Base-by-base conservation (phyloP, 306 rosid genomes). In the Lablab purpureus region DNA sequence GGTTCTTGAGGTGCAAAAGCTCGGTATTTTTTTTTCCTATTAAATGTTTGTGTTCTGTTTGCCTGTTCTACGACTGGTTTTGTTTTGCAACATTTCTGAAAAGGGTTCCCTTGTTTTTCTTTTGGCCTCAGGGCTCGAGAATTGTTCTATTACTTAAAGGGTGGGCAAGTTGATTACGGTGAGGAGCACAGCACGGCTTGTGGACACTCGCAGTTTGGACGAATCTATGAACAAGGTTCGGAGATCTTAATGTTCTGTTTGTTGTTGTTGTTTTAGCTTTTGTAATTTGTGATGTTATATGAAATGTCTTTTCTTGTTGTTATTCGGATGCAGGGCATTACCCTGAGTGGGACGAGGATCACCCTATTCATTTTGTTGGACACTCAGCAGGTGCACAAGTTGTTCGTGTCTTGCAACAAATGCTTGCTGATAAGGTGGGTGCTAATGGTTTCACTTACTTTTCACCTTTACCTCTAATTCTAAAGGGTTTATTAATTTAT, bases 381-480 rank as follows among this genome's bases (percentile, higher is more conserved):
- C 98, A 93, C 78, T 96, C 99, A 0, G 92, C 98, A 1, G 99
- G 99, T 46, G 99, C 98, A 47, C 99, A 96, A 80, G 98, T 96
- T 75, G 97, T 83, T 41, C 98, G 99, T 36, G 90, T 87, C 67
- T 88, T 96, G 80, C 99, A 96, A 78, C 96, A 96, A 93, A 93
- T 96, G 99, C 99, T 96, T 71, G 92, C 93, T 50, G 98, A 96
- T 74, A 93, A 93, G 97, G 98, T 95, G 62, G 23, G 91, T 66
- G 15, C 32, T 76, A 60, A 23, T 51, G 7, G 54, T 32, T 40
- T 51, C 41, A 37, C 67, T 51, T 73, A 9, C 25, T 55, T 49
- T 70, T 51, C 45, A 28, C 25, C 12, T 60, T 58, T 58, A 18
- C 14, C 25, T 60, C 6, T 60, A 32, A 50, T 67, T 30, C 10